phyloP scores from a whole-genome alignment of 75 land plant genomes.

The Selaginella tamariscina region DNA sequence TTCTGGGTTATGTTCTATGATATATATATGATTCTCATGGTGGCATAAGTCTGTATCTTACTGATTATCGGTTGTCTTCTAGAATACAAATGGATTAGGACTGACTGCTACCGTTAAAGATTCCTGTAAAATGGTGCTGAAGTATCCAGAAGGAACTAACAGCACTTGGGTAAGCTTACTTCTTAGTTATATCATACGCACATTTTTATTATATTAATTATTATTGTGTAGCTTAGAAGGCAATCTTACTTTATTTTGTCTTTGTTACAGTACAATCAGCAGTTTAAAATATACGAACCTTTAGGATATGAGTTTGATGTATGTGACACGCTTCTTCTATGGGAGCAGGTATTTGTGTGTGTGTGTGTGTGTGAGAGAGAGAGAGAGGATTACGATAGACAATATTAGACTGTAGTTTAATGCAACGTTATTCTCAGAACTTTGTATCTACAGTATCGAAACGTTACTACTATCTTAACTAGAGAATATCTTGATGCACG shows the following conservation, averaged over 20 bases:
- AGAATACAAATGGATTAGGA: slow-evolving; percentile 82
- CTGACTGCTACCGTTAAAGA: slow-evolving; percentile 66
- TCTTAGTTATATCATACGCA: slow-evolving; percentile 4
- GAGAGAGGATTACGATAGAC: too few relatives aligned
- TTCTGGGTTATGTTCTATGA: too few relatives aligned
- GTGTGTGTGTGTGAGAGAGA: too few relatives aligned
- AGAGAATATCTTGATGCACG: slow-evolving; percentile 84
- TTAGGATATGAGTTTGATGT: slow-evolving; percentile 77
- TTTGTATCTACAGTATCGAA: slow-evolving; percentile 56
- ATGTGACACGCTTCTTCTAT: slow-evolving; percentile 42
- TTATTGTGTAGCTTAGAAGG: neutral
- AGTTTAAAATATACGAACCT: slow-evolving; percentile 79
- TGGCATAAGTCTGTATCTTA: too few relatives aligned
- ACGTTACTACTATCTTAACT: slow-evolving; percentile 85
- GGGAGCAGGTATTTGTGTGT: slow-evolving; percentile 65
- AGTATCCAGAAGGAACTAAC: slow-evolving; percentile 84
- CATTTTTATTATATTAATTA: slow-evolving; percentile 1
- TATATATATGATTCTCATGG: too few relatives aligned
- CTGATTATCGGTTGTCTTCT: too few relatives aligned
- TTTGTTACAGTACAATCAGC: slow-evolving; percentile 58
- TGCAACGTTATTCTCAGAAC: neutral
- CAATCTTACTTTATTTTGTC: neutral
- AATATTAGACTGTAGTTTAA: neutral
- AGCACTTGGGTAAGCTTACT: slow-evolving; percentile 70
- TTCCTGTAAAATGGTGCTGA: slow-evolving; percentile 62